A percentile compares a stretch with the other conserved stretches of the same genome.
phyloP scores from a whole-genome alignment of 176 grass and related monocot species.

The Aegilops tauschii region DNA sequence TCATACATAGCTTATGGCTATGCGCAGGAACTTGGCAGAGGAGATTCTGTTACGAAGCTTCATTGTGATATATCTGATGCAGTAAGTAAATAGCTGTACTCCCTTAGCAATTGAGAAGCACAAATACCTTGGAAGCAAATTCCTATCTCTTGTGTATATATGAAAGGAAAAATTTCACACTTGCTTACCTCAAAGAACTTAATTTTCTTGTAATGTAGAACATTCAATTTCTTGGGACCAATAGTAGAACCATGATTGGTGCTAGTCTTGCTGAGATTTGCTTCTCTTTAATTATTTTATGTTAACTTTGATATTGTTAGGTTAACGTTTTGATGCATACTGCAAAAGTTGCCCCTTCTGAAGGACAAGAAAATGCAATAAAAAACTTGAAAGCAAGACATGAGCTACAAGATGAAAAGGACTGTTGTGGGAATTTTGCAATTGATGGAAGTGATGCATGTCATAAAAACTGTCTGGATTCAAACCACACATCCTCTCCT shows the following conservation, averaged over 20 bases:
- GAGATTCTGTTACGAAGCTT: conserved; percentile 89
- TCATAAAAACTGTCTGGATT: conserved; percentile 15
- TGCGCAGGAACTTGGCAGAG: conserved; percentile 68
- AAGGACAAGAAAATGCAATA: conserved; percentile 43
- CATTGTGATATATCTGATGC: conserved; percentile 85
- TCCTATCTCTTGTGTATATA: background rate
- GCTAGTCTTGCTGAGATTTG: background rate
- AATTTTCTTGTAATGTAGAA: background rate
- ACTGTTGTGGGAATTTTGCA: conserved; percentile 13
- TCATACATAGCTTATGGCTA: conserved; percentile 88
- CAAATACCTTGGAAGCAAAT: background rate
- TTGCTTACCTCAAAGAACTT: background rate
- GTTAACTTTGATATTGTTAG: conserved; percentile 27
- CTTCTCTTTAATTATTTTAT: background rate
- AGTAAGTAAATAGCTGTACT: conserved; percentile 43
- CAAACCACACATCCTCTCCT: conserved; percentile 24
- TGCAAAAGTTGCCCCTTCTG: conserved; percentile 34
- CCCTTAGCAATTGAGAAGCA: background rate
- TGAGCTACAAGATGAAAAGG: conserved; percentile 38
- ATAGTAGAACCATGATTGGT: background rate
- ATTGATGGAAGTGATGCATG: conserved; percentile 29
- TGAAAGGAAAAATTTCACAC: background rate
- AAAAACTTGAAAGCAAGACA: conserved; percentile 54
- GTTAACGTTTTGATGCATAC: conserved; percentile 83
- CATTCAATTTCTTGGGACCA: background rate